Evolutionary conservation across 2,329 filamentous ascomycete genomes (phyloP).

Genomic region (Sclerotinia spermophila): DNA sequence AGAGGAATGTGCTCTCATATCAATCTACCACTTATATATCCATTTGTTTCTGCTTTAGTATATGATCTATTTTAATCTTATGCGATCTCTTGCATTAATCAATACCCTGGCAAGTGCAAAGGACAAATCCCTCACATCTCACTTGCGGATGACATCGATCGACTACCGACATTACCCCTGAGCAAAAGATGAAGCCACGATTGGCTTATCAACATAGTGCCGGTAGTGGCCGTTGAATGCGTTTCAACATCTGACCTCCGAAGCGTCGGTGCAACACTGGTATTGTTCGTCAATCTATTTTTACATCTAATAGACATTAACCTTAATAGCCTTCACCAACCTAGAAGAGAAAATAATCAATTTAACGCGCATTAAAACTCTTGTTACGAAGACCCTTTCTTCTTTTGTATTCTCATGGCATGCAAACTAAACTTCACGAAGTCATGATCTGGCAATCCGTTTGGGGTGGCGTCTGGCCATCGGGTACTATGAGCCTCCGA

Average conservation of each 20-base stretch:
- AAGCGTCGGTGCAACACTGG: background rate
- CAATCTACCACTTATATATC: background rate
- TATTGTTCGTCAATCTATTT: background rate
- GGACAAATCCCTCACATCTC: background rate
- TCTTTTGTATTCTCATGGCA: background rate
- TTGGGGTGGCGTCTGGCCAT: conserved; percentile 18
- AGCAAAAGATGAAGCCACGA: background rate
- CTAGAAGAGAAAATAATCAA: background rate
- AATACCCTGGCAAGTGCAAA: background rate
- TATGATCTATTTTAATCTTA: background rate
- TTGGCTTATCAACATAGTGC: background rate
- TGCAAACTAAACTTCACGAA: background rate
- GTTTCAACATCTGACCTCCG: background rate
- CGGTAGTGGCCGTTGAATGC: background rate
- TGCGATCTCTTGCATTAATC: background rate
- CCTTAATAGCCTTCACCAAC: background rate
- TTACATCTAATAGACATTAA: background rate
- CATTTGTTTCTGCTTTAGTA: background rate
- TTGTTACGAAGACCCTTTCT: background rate
- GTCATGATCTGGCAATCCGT: conserved; percentile 18
- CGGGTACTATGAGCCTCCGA: background rate
- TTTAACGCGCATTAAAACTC: background rate
- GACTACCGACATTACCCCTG: conserved; percentile 4
- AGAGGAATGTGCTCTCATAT: too few species aligned
- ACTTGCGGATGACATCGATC: background rate